Evolutionary conservation across 1,284 basidiomycete genomes (phyloP).

Genomic region (Melanopsichium pennsylvanicum): DNA sequence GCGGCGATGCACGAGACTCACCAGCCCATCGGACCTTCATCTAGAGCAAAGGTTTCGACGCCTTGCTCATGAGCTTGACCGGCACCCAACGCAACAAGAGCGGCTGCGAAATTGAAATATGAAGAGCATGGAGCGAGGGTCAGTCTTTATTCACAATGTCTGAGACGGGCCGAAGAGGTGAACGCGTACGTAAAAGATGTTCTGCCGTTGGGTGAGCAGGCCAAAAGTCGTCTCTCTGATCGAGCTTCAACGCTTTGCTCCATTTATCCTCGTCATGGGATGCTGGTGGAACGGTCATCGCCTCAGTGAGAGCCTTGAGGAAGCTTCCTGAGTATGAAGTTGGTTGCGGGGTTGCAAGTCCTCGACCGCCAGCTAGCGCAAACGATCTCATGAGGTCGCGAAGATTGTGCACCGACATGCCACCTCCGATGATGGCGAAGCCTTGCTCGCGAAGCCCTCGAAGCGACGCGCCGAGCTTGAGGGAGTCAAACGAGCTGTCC

Average conservation of each 20-base stretch:
- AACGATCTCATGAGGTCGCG: constrained; percentile 33
- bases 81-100: constrained; percentile 37
- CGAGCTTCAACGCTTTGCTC: constrained; percentile 25
- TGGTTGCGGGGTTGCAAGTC: neutral
- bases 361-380: constrained; percentile 9
- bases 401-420: constrained; percentile 58
- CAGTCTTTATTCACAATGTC: no score
- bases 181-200: constrained; percentile 47
- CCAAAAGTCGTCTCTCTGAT: constrained; percentile 23
- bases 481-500: constrained; percentile 49
- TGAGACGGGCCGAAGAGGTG: neutral
- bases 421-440: constrained; percentile 50
- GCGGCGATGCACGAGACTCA: constrained; percentile 9
- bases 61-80: constrained; percentile 38
- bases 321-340: constrained; percentile 26
- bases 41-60: constrained; percentile 16
- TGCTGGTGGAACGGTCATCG: constrained; percentile 22
- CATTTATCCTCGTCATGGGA: constrained; percentile 19
- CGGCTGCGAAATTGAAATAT: constrained; percentile 12
- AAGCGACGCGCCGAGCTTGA: constrained; percentile 67
- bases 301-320: constrained; percentile 28
- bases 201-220: constrained; percentile 44
- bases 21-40: constrained; percentile 49
- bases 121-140: neutral
- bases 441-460: constrained; percentile 59